Evolutionary conservation across 2,329 filamentous ascomycete genomes (phyloP).

Genomic region (Talaromyces islandicus): DNA sequence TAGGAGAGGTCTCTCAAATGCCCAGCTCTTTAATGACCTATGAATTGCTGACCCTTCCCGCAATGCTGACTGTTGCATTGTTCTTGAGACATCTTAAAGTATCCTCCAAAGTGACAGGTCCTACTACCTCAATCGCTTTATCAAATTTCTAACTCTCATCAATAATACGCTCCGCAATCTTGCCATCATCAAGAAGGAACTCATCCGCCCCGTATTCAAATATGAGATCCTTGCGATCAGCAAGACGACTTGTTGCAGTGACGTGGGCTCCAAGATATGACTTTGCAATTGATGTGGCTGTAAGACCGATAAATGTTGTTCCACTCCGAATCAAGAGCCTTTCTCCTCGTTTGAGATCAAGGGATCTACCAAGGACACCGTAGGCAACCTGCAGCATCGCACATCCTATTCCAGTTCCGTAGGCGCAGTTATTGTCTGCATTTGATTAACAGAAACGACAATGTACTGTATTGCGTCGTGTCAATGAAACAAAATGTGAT

Average conservation of each 20-base stretch:
- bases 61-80: neutral
- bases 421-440: constrained; percentile 24
- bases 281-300: constrained; percentile 41
- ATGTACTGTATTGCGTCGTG: constrained; percentile 32
- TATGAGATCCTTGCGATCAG: constrained; percentile 31
- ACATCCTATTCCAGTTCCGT: constrained; percentile 35
- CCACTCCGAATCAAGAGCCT: constrained; percentile 42
- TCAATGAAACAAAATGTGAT: too few relatives aligned
- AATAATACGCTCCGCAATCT: constrained; percentile 31
- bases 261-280: constrained; percentile 33
- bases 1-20: neutral
- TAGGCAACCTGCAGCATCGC: constrained; percentile 46
- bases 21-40: neutral
- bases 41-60: neutral
- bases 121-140: constrained; percentile 26
- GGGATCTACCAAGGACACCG: constrained; percentile 33
- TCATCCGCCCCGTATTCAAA: constrained; percentile 36
- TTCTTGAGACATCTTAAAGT: neutral
- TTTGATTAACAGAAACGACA: constrained; percentile 36
- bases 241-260: constrained; percentile 33
- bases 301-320: constrained; percentile 43
- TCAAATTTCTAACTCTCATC: constrained; percentile 29
- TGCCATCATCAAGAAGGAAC: constrained; percentile 41
- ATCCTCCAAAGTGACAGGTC: neutral
- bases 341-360: constrained; percentile 35